Evolutionary conservation across 2,329 filamentous ascomycete species (phyloP).

Genomic region (Myriosclerotinia duriaeana): DNA sequence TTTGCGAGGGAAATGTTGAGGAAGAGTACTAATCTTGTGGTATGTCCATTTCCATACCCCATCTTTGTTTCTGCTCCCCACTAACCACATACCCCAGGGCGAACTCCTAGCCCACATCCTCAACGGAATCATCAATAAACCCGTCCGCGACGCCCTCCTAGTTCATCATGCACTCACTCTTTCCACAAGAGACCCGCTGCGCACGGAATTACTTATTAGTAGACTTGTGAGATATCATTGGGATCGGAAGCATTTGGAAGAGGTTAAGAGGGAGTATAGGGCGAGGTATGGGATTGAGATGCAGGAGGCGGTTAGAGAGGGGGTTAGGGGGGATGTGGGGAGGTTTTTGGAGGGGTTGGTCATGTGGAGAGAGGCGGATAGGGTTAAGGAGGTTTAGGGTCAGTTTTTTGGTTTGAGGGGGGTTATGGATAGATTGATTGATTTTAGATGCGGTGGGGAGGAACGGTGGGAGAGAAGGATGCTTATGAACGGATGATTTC

Average conservation of each 20-base stretch:
- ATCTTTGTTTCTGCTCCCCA: constrained; percentile 2
- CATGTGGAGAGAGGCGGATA: constrained; percentile 59
- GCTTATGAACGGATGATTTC: not conserved
- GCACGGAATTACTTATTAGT: constrained; percentile 84
- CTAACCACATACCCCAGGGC: constrained; percentile 56
- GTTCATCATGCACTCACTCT: constrained; percentile 85
- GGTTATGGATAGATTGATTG: not conserved
- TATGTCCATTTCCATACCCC: constrained; percentile 51
- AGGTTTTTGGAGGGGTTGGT: constrained; percentile 72
- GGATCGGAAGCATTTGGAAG: constrained; percentile 79
- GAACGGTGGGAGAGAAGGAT: not conserved
- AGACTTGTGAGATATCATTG: constrained; percentile 88
- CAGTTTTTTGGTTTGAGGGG: too few species aligned
- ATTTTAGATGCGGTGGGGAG: not conserved
- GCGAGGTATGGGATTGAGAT: constrained; percentile 74
- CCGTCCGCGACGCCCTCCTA: constrained; percentile 87
- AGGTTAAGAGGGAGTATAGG: constrained; percentile 76
- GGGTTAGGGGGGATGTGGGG: constrained; percentile 74
- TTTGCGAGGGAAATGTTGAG: constrained; percentile 84
- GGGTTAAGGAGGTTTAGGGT: constrained; percentile 51
- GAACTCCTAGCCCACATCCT: constrained; percentile 93
- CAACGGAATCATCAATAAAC: constrained; percentile 94
- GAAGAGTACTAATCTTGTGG: constrained; percentile 89
- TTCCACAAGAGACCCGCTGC: constrained; percentile 62
- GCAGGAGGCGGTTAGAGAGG: constrained; percentile 74